Percentiles rank a stretch among this genome's conserved stretches.
Evolutionary conservation across 2,329 filamentous ascomycete species (phyloP).

Genomic region (Aspergillus awamori): DNA sequence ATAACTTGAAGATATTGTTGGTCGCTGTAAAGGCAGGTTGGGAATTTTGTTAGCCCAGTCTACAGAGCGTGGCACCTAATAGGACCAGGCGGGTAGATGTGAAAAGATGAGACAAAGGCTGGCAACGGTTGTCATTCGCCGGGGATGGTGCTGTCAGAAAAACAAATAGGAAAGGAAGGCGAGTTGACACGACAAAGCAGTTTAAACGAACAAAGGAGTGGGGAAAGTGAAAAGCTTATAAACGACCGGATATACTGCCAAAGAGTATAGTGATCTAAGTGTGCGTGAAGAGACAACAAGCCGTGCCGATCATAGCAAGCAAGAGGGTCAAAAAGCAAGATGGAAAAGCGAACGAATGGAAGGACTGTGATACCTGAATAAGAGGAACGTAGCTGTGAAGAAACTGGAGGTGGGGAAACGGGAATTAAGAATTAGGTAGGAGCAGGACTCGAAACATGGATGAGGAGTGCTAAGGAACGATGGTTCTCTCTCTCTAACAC

Average conservation of each 20-base stretch:
- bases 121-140: background rate
- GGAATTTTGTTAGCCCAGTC: slow-evolving; percentile 18
- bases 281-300: background rate
- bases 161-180: background rate
- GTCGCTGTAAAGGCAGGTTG: slow-evolving; percentile 24
- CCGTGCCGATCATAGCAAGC: slow-evolving; percentile 4
- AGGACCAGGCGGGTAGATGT: background rate
- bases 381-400: slow-evolving; percentile 3
- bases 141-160: slow-evolving; percentile 5
- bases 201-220: background rate
- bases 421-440: slow-evolving; percentile 10
- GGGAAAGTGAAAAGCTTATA: background rate
- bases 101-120: background rate
- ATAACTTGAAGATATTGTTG: slow-evolving; percentile 31
- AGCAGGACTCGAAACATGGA: slow-evolving; percentile 7
- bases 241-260: background rate
- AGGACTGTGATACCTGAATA: slow-evolving; percentile 7
- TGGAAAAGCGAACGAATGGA: slow-evolving; percentile 15
- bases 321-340: background rate
- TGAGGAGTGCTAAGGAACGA: slow-evolving; percentile 9
- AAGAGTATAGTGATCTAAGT: background rate
- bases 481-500: slow-evolving; percentile 14
- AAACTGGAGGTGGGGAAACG: slow-evolving; percentile 6
- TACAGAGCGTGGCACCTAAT: background rate
- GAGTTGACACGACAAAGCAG: slow-evolving; percentile 5